phyloP scores from a whole-genome alignment of 495 filamentous ascomycete species.

The Penicillium taxi region DNA sequence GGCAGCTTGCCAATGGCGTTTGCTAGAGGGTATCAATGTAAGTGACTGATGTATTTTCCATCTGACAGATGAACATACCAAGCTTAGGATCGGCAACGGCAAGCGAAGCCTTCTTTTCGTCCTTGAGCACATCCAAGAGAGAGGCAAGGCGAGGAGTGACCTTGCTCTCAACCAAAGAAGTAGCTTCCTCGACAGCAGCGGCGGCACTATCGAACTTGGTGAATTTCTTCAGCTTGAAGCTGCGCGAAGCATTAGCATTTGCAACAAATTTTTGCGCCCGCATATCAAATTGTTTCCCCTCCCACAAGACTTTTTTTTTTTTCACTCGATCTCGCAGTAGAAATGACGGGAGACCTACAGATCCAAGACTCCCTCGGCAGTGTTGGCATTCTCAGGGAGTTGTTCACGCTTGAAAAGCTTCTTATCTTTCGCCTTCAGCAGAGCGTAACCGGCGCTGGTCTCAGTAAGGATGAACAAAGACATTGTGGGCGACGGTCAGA shows the following conservation, averaged over 20 bases:
- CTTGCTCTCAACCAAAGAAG: conserved; percentile 83
- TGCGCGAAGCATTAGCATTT: conserved; percentile 33
- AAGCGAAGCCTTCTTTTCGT: conserved; percentile 94
- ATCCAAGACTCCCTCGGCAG: conserved; percentile 76
- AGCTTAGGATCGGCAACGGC: conserved; percentile 94
- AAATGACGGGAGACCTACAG: conserved; percentile 54
- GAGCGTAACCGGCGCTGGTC: conserved; percentile 92
- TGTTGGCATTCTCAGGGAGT: conserved; percentile 61
- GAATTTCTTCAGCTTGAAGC: conserved; percentile 93
- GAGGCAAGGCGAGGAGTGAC: conserved; percentile 82
- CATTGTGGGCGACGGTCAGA: conserved; percentile 46
- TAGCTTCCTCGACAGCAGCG: conserved; percentile 75
- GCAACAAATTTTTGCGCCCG: conserved; percentile 9
- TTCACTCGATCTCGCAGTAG: conserved; percentile 1
- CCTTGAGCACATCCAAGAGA: conserved; percentile 83
- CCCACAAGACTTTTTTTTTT: background rate
- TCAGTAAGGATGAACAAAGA: conserved; percentile 79
- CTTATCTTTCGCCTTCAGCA: conserved; percentile 97
- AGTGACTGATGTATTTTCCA: conserved; percentile 2
- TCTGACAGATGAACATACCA: conserved; percentile 43
- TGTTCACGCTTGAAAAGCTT: conserved; percentile 87
- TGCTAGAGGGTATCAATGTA: conserved; percentile 32
- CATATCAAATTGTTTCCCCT: background rate
- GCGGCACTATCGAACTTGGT: conserved; percentile 92
- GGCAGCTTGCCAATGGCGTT: conserved; percentile 90